phyloP scores from a whole-genome alignment of 306 rosid genomes.

The Cercis canadensis region DNA sequence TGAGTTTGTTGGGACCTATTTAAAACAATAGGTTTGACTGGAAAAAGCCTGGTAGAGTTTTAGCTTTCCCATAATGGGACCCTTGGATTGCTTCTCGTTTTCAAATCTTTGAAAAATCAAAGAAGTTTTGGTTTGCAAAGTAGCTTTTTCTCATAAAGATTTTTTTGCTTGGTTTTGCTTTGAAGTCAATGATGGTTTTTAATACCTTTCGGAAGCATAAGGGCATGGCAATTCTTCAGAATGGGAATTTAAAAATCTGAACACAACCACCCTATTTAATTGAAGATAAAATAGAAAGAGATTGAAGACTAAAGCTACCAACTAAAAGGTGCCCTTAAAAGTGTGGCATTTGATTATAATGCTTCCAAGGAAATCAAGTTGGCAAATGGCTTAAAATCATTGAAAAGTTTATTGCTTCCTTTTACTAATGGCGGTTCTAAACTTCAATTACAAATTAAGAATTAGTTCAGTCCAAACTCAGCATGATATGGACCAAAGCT shows the following conservation, averaged over 20 bases:
- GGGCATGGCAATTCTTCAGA: neutral
- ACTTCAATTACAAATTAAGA: slow-evolving; percentile 3
- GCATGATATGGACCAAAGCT: neutral
- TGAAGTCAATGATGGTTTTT: too few relatives aligned
- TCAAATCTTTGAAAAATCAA: slow-evolving; percentile 41
- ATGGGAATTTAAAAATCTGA: neutral
- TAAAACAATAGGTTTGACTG: slow-evolving; percentile 30
- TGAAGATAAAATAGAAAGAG: too few relatives aligned
- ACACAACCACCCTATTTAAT: too few relatives aligned
- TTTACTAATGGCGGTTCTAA: slow-evolving; percentile 11
- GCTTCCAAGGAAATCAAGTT: slow-evolving; percentile 25
- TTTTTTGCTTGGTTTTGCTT: too few relatives aligned
- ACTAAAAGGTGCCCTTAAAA: slow-evolving; percentile 30
- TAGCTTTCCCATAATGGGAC: slow-evolving; percentile 34
- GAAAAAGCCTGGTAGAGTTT: neutral
- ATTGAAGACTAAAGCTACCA: neutral
- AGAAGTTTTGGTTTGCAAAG: too few relatives aligned
- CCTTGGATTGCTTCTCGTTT: slow-evolving; percentile 29
- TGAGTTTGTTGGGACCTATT: slow-evolving; percentile 28
- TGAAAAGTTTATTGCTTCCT: slow-evolving; percentile 19
- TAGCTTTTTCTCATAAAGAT: too few relatives aligned
- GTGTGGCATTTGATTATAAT: slow-evolving; percentile 35
- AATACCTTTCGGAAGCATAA: slow-evolving; percentile 5
- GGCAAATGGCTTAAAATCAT: slow-evolving; percentile 31
- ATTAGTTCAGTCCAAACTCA: neutral